Base-by-base conservation (phyloP, 768 basidiomycete species). In the Phlebiopsis flavidoalba region DNA sequence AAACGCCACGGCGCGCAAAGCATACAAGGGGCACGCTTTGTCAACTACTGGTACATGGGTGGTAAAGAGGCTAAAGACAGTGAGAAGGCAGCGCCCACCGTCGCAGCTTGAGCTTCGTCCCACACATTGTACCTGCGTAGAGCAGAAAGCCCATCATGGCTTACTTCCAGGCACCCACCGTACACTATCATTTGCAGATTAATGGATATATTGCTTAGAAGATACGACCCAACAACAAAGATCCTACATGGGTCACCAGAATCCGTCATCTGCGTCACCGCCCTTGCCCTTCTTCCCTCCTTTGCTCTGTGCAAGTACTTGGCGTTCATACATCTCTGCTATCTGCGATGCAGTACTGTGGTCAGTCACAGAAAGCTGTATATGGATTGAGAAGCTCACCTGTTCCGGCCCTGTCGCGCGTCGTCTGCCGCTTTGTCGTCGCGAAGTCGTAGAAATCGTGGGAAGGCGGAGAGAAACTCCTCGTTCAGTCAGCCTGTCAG, bases 401-500 rank as follows among this genome's bases (percentile, higher is more conserved):
- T 95, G 93, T 69, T 98, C 95, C 6, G 94, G 87, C 3, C 87
- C 86, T 11, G 97, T 98, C 22, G 93, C 22, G 93, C 93, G 74
- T 97, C 92, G 62, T 98, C 95, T 14, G 87, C 87, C 26, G 79
- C 79, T 74, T 99, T 99, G 74, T 99, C 97, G 63, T 98, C 97
- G 64, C 97, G 83, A 54, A 95, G 76, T 49, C 89, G 85, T 65
- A 99, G 83, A 74, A 98, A 98, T 31, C 97, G 85, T 45, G 97
- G 97, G 76, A 99, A 99, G n/a, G 12, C 97, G 89, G 49, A 99
- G 76, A 15, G 97, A 98, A 66, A 99, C 92, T 0, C 97, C 97
- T 66, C 95, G 79, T 54, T 91, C 86, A n/a, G 58, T 95, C 95
- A 19, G 85, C 84, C 91, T 93, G 56, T 47, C 35, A 53, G 56